Base-by-base conservation (phyloP, 352 stramenopile genomes). In the Globisporangium iwayamae region DNA sequence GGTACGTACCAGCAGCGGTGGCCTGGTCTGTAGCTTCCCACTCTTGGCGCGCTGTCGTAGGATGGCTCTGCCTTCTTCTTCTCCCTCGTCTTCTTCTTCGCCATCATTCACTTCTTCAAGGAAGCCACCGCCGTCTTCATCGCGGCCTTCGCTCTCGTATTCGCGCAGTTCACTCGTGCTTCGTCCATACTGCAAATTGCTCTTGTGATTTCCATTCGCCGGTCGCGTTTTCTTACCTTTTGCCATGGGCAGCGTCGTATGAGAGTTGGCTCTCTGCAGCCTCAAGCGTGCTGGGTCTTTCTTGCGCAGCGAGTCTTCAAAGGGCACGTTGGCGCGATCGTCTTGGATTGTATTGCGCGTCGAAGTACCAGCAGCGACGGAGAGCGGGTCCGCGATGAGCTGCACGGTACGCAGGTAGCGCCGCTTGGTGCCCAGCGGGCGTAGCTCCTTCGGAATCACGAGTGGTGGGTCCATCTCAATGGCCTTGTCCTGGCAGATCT, bases 341-440 rank as follows among this genome's bases (percentile, higher is more conserved):
- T n/a, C 51, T 2, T n/a, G n/a, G 4, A 46, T 8, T 3, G 43
- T 11, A 46, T 20, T 32, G n/a, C 14, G 7, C 2, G 20, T 5
- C 20, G 25, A 22, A 25, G 43, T 28, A 28, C 25, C 25, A 38
- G 61, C 14, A 46, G 34, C 47, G 11, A 20, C 22, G 2, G 52
- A 52, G 28, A 54, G 59, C n/a, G 52, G 63, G 16, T 76, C 71
- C 14, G 59, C 53, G n/a, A 84, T 71, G 45, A 91, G 71, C 62
- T 90, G 82, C 62, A 91, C 75, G 0, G 82, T 87, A 45, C 82
- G 76, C 8, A 91, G 52, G 53, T 91, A 90, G 3, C 79, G 72
- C 2, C 62, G 61, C 63, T 73, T 84, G 39, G 63, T 51, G 22
- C 75, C 62, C 6, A 89, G 67, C 7, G 82, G 82, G 1, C 78